Conservation (phyloP, 768 basidiomycete species). For the Suillus clintonianus region DNA sequence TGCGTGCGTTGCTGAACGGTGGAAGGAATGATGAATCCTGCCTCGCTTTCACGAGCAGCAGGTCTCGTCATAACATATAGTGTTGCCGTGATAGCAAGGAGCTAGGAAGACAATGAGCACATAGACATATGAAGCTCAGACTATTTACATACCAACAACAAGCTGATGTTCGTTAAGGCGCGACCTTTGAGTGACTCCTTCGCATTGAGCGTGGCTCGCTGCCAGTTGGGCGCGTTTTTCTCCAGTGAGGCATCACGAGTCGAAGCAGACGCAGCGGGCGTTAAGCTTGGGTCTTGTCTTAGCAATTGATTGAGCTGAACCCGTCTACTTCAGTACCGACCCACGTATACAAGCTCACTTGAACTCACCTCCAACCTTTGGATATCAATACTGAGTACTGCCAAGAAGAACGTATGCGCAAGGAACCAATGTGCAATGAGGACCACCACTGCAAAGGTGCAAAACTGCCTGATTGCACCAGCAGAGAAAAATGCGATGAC, state of each 20-base stretch:
- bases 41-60: slow-evolving; percentile 33
- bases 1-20: slow-evolving; percentile 37
- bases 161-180: slow-evolving; percentile 75
- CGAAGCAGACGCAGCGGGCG: slow-evolving; percentile 40
- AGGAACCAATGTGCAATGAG: slow-evolving; percentile 97
- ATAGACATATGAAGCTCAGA: neutral
- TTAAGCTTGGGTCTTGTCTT: slow-evolving; percentile 63
- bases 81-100: slow-evolving; percentile 73
- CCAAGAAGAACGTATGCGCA: slow-evolving; percentile 93
- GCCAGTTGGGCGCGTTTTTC: slow-evolving; percentile 34
- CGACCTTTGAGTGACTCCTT: slow-evolving; percentile 61
- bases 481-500: slow-evolving; percentile 72
- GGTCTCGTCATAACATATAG: slow-evolving; percentile 74
- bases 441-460: slow-evolving; percentile 90
- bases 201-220: slow-evolving; percentile 19
- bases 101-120: slow-evolving; percentile 41
- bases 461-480: slow-evolving; percentile 89
- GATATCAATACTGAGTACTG: slow-evolving; percentile 93
- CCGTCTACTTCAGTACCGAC: slow-evolving; percentile 12
- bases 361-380: slow-evolving; percentile 80
- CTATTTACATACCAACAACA: slow-evolving; percentile 63
- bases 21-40: slow-evolving; percentile 15
- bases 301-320: slow-evolving; percentile 81
- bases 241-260: slow-evolving; percentile 24
- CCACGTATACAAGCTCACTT: neutral